phyloP scores from a whole-genome alignment of 2,329 filamentous ascomycete genomes.

The Calonectria honghensis region DNA sequence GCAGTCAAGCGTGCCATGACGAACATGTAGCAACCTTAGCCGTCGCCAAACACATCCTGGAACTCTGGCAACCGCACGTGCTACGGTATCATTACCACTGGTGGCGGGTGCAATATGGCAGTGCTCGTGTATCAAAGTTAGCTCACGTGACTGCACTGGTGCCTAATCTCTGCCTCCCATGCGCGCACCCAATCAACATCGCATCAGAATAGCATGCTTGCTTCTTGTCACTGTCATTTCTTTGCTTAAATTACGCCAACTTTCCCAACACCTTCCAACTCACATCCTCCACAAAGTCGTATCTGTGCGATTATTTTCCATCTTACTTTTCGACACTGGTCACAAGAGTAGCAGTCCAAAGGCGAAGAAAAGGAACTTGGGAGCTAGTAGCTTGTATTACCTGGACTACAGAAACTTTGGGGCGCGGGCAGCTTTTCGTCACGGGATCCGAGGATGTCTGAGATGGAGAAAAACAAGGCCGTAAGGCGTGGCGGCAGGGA shows the following conservation, averaged over 20 bases:
- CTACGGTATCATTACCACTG: not conserved
- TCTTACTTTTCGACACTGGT: not conserved
- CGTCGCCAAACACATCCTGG: not conserved
- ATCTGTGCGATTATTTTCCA: not conserved
- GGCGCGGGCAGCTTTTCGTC: accelerated
- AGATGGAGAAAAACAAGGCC: not conserved
- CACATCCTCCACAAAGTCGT: not conserved
- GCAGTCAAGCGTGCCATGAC: not conserved
- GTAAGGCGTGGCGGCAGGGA: not conserved
- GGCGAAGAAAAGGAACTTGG: not conserved
- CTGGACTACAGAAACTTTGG: not conserved
- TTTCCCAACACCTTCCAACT: not conserved
- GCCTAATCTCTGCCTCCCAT: not conserved
- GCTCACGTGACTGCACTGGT: not conserved
- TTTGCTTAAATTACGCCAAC: not conserved
- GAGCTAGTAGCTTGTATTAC: not conserved
- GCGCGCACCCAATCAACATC: not conserved
- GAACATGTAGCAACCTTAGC: not conserved
- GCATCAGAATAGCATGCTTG: not conserved
- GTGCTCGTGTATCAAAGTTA: too few relatives aligned
- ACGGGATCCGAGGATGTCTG: not conserved
- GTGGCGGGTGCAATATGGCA: too few relatives aligned
- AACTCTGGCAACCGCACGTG: too few relatives aligned
- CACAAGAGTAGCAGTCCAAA: not conserved
- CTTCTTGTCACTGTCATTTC: not conserved